Base-by-base conservation (phyloP, 2,329 filamentous ascomycete species). In the Pyricularia sp. region DNA sequence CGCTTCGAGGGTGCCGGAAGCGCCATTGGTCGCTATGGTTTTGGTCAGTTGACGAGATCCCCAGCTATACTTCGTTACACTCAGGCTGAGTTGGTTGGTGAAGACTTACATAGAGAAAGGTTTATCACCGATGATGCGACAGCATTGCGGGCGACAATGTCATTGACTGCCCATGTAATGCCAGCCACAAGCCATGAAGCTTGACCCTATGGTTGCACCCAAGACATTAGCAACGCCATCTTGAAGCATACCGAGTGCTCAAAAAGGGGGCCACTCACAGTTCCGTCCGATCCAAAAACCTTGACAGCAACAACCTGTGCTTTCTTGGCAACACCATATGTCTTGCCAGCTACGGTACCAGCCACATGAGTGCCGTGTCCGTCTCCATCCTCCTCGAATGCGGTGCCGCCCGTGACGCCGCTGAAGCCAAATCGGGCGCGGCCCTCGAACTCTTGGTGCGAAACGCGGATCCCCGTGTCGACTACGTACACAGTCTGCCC, bases 321-420 rank as follows among this genome's bases (percentile, higher is more conserved):
- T 68, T 83, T 83, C 79, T 88, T 88, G 73, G 87, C 85, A 5
- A 90, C 86, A 71, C 88, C 88, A 70, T 86, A 89, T 2, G 84
- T 88, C 68, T 78, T 80, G 42, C 86, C 86, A 25, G 81, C 88
- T 63, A 89, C 85, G n/a, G 86, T 90, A 30, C 86, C 88, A 14
- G 86, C 83, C 28, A 89, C 86, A 78, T 90, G 88, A 68, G 82
- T 87, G 58, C 88, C 88, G 76, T 90, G 88, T 17, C 88, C 88
- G 73, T 88, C 86, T 71, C 84, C 80, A 68, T 89, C 86, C 5
- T 81, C 81, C 73, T 86, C 30, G 65, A 4, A 33, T 36, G 28
- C 7, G 23, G 72, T 75, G 11, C 67, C 66, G 7, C 28, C 33
- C 10, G 66, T 68, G 65, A 86, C 77, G 69, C 85, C 84, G 77